Base-by-base conservation (phyloP, 2,329 filamentous ascomycete genomes). In the Fusarium sp. region DNA sequence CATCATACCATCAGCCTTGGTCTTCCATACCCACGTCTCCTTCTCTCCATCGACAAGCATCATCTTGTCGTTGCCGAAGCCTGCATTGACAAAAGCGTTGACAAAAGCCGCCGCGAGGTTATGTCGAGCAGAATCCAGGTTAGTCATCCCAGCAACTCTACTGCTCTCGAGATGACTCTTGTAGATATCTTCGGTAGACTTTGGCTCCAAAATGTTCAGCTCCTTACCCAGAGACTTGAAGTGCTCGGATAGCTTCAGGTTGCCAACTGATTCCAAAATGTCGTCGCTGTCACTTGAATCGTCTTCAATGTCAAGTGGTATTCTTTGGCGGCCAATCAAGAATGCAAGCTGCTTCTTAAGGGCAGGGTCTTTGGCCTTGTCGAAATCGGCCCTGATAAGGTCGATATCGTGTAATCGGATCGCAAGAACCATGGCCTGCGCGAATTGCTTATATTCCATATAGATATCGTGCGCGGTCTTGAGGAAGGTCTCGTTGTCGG, bases 91-190 rank as follows among this genome's bases (percentile, higher is more conserved):
- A 74, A 99, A 98, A 0, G 92, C 93, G 75, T 99, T 99, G 68
- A 99, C 96, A 71, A 99, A 98, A 6, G 91, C 94, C 53, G 95
- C 96, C 6, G 96, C 94, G 62, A 99, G 86, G 75, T 99, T 99
- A 83, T 99, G 95, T 73, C 94, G 88, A 28, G 95, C 94, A 11
- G 96, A 99, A 77, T 99, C 96, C 45, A 96, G 88, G 76, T 97
- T 97, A 12, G 95, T 97, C 81, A 97, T 88, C 34, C 94, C 94
- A 23, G 93, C 93, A 52, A 96, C 96, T 64, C 96, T 89, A 73
- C 91, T 97, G 82, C 92, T 98, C 81, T 99, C 96, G 7, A 99
- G 87, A 79, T 99, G 96, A 76, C 94, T 97, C 84, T 99, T 99
- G 87, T 99, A 99, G 74, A 99, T 99, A 74, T 99, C 96, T 77